Evolutionary conservation across 2,329 filamentous ascomycete genomes (phyloP).

Genomic region (Xylaria sp.): DNA sequence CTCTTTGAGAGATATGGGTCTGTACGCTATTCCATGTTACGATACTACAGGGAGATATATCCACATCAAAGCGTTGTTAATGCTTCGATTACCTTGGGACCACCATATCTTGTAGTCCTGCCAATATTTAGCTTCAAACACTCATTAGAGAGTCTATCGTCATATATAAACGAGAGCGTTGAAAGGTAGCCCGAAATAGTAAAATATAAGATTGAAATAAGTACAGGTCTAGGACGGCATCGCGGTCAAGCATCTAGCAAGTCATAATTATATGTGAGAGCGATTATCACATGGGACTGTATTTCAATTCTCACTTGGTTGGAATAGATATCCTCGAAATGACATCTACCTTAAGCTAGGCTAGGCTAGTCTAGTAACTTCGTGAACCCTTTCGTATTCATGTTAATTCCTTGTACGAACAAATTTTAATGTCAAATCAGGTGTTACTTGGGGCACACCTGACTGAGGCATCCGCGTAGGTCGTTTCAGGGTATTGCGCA

Average conservation of each 20-base stretch:
- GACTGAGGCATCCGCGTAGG: not conserved
- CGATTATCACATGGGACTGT: not conserved
- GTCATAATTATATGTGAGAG: not conserved
- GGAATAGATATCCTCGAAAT: not conserved
- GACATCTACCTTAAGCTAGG: too few species aligned
- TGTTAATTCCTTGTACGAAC: too few species aligned
- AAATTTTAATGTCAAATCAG: too few species aligned
- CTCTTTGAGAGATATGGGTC: not conserved
- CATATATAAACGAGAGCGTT: not conserved
- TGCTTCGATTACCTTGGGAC: not conserved
- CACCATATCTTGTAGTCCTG: not conserved
- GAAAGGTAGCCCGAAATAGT: not conserved
- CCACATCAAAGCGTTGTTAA: not conserved
- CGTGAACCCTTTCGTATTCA: too few species aligned
- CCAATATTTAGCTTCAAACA: not conserved
- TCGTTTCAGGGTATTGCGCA: not conserved
- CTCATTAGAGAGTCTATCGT: not conserved
- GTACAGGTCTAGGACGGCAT: not conserved
- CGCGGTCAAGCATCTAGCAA: not conserved
- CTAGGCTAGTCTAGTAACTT: too few species aligned
- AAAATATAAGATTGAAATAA: not conserved
- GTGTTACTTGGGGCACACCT: not conserved
- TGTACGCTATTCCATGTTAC: not conserved
- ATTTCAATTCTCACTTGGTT: not conserved
- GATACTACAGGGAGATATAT: not conserved